Conservation (phyloP, 257 asterid genomes). For the Fraxinus quadrangulata region DNA sequence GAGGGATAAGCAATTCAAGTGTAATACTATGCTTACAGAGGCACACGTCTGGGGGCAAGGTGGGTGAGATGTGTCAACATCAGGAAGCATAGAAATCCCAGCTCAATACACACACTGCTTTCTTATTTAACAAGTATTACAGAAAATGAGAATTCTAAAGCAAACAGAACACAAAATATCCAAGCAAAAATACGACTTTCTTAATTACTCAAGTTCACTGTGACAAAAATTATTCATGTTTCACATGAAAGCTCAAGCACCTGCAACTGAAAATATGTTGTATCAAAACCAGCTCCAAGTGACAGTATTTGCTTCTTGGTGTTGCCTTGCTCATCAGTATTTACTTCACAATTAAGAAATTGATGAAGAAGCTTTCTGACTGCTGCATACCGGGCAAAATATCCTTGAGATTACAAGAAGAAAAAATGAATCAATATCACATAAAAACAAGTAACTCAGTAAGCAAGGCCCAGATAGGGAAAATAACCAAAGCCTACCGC, state of each 20-base stretch:
- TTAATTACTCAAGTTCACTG: background rate
- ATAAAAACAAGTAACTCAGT: conserved; percentile 22
- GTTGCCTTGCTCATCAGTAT: conserved; percentile 39
- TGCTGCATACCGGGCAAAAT: conserved; percentile 92
- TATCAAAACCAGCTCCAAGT: conserved; percentile 97
- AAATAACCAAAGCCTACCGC: conserved; percentile 52
- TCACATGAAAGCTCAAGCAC: conserved; percentile 50
- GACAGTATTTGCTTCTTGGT: conserved; percentile 81
- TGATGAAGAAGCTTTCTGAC: conserved; percentile 74
- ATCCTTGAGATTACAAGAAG: conserved; percentile 47
- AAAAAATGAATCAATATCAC: conserved; percentile 1
- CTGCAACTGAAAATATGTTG: conserved; percentile 89
- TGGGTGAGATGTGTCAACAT: conserved; percentile 1
- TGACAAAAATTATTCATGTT: conserved; percentile 17
- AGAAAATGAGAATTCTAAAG: background rate
- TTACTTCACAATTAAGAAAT: conserved; percentile 63
- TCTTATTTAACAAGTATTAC: conserved; percentile 8
- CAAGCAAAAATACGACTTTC: background rate
- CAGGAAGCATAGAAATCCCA: conserved; percentile 5
- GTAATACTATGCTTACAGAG: background rate
- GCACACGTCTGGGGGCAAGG: background rate
- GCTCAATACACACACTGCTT: conserved; percentile 6
- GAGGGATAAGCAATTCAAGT: background rate
- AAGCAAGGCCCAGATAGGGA: background rate
- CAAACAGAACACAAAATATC: background rate